These are phyloP conservation scores for Dunaliella primolecta DNA, from an alignment of 139 green algal species.

Conservation along the genomic window DNA sequence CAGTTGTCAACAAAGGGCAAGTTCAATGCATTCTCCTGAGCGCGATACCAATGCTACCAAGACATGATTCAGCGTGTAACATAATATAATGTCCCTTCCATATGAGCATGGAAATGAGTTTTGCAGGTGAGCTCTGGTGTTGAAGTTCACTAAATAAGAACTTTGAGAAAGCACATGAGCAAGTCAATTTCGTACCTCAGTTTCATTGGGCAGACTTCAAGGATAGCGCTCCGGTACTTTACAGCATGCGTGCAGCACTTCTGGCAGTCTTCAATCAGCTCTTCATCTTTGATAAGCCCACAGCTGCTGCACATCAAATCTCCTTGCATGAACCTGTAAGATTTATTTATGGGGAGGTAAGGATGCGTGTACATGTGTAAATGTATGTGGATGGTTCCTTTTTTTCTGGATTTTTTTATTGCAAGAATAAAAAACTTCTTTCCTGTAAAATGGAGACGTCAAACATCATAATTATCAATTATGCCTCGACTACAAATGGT, in stretches of 20 bases:
- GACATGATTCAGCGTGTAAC: not conserved
- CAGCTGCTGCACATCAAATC: constrained; percentile 1
- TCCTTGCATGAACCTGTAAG: not conserved
- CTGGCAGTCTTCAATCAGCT: constrained; percentile 4
- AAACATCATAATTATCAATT: too few species aligned
- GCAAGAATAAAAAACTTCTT: too few species aligned
- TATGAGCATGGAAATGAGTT: not conserved
- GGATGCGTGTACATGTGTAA: not conserved
- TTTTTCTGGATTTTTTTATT: not conserved
- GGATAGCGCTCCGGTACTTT: not conserved
- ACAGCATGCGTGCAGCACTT: not conserved
- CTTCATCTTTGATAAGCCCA: constrained; percentile 2
- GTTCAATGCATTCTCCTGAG: not conserved
- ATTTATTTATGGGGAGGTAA: too few species aligned
- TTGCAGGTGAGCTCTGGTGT: not conserved
- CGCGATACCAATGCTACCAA: not conserved
- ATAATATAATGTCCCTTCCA: not conserved
- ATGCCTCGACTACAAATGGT: too few species aligned
- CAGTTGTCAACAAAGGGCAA: not conserved
- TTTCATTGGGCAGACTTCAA: constrained; percentile 5
- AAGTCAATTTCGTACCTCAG: too few species aligned
- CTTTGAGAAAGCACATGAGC: too few species aligned
- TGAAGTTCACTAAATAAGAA: not conserved
- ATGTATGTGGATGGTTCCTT: not conserved
- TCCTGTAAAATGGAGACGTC: too few species aligned